Evolutionary conservation across 208 protist genomes (phyloP), one percentile per base, ranked within the genome.

Genomic region (Crithidia expoeki): DNA sequence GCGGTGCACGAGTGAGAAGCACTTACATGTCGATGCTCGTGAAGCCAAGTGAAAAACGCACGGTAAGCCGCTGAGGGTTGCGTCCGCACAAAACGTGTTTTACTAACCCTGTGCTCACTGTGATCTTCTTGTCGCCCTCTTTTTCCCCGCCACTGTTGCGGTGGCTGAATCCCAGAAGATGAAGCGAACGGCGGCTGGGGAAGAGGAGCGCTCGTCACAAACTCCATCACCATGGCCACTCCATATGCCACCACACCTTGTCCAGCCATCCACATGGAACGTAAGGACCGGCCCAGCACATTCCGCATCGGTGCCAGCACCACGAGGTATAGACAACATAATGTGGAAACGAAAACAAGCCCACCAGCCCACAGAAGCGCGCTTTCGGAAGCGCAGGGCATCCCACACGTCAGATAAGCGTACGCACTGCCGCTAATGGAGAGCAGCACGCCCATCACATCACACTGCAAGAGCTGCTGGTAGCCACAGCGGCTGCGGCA

Each of bases 391-490:
- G 42, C 68, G 42, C 79, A 84, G 32, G 83, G 75, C 57, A 83
- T 84, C 9, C 84, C 80, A 50, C 68, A 67, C 1, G 53, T 52
- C 3, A 85, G 58, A 76, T 88, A 88, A 23, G 75, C 70, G 72
- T 74, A 84, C 14, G 77, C 68, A 36, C 75, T 89, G n/a, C 76
- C 77, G 7, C 70, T 68, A 46, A 88, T 86, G 33, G 75, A 80
- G 11, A 75, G 59, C 10, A 89, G 36, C 30, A 86, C 71, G 16
- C 80, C 83, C 53, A 76, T 56, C 14, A 87, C 80, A 62, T 89
- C 83, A 42, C 86, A 92, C 72, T 80, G 79, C 30, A 88, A 49
- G 23, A 92, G 76, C 65, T 84, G 80, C 72, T 72, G 74, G 28
- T 88, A 92, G 14, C 63, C 77, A 27, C 70, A 42, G 40, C 50